Base-by-base conservation (phyloP, 1,139 yeast species). In the Candida labiduridarum region DNA sequence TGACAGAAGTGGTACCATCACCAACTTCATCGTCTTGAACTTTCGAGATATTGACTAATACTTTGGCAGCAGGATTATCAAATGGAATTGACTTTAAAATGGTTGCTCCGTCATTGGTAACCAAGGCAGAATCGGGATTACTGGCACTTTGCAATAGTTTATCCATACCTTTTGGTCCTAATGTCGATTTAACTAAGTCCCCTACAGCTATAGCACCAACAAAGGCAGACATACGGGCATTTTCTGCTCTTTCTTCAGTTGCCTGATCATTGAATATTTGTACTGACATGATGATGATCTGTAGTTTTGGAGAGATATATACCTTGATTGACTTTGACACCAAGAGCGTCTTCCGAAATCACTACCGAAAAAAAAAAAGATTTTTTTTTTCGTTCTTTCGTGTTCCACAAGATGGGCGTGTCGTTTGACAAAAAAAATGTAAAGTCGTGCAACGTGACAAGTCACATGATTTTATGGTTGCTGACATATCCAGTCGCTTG, bases 201-300 rank as follows among this genome's bases (percentile, higher is more conserved):
- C 98, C 99, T 27, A 94, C 99, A 40, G 99, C 99, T 67, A 94
- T 94, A 56, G 99, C 99, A 47, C 99, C 99, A 18, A 94, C 96
- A 72, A 94, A 94, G 3, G 99, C 92, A 11, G 97, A 89, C 76
- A 91, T 79, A 74, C 98, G 91, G 48, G 99, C 99, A 72, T 92
- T 92, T 71, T 94, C 99, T 39, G 95, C 99, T 61, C 98, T 83
- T 71, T 94, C 99, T 71, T 94, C 99, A 8, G 95, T 87, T 51
- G 95, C 98, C 71, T 94, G 97, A 68, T 95, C 99, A 54, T 96
- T 96, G 73, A 94, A 90, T 65, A 94, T 92, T 63, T 90, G 94
- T 56, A 91, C 96, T 57, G 91, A 85, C 95, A 76, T 76, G 40
- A 10, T 8, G 8, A 25, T 25, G 29, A 25, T 25, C 29, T 25